These are phyloP conservation scores for Plantago elongata DNA, from an alignment of 257 asterid species.

Conservation along the genomic window DNA sequence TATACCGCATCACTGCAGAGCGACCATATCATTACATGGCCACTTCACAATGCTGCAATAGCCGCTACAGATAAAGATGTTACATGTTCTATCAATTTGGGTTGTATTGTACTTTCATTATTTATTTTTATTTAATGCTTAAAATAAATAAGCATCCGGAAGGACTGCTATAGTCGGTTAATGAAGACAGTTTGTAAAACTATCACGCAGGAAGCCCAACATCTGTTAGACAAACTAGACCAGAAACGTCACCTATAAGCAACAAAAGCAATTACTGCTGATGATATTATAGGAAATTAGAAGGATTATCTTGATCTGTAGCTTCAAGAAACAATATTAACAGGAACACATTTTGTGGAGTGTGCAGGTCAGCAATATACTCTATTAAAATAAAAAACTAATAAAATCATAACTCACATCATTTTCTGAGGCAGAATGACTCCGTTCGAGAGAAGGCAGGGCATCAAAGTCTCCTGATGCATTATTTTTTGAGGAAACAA, in stretches of 20 bases:
- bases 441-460: constrained; percentile 50
- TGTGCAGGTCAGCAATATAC: constrained; percentile 1
- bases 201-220: constrained; percentile 48
- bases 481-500: constrained; percentile 86
- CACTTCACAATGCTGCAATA: too few species aligned
- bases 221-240: constrained; percentile 52
- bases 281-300: constrained; percentile 1
- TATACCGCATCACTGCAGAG: too few species aligned
- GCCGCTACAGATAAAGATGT: too few species aligned
- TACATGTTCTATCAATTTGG: constrained; percentile 58
- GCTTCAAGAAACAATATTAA: not conserved
- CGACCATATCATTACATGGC: too few species aligned
- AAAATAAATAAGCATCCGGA: constrained; percentile 40
- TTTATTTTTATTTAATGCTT: constrained; percentile 56
- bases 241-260: constrained; percentile 17
- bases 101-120: constrained; percentile 74
- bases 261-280: constrained; percentile 7
- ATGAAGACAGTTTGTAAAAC: constrained; percentile 44
- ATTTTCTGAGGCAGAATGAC: constrained; percentile 65
- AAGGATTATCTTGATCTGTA: constrained; percentile 12
- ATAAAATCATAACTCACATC: constrained; percentile 45
- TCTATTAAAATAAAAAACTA: constrained; percentile 12
- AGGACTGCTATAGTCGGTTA: constrained; percentile 40
- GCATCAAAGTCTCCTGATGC: constrained; percentile 61
- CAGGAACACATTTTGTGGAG: not conserved